These are phyloP conservation scores for Wickerhamiella kurtzmanii DNA, from an alignment of 805 yeast genomes.

Conservation along the genomic window DNA sequence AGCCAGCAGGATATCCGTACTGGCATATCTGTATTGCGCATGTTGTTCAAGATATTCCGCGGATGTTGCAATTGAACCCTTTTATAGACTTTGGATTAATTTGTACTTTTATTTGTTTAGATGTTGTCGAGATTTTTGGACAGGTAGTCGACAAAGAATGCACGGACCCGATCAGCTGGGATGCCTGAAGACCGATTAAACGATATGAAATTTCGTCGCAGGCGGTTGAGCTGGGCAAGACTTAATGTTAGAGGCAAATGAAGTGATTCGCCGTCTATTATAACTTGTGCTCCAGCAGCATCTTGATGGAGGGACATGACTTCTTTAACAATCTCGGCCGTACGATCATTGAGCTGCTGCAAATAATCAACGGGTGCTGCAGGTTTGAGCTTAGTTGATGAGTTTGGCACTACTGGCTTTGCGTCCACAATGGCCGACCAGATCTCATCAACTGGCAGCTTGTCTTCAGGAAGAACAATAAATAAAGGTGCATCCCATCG, in stretches of 20 bases:
- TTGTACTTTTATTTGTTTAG: neutral
- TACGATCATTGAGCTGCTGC: conserved; percentile 60
- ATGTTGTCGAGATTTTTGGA: conserved; percentile 40
- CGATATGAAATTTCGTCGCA: conserved; percentile 69
- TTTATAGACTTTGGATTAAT: neutral
- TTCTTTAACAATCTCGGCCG: conserved; percentile 50
- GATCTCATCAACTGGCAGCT: conserved; percentile 50
- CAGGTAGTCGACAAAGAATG: conserved; percentile 66
- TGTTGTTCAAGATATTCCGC: conserved; percentile 13
- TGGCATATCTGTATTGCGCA: conserved; percentile 14
- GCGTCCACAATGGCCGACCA: conserved; percentile 33
- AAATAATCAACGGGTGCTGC: conserved; percentile 64
- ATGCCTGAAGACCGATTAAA: conserved; percentile 68
- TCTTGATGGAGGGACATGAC: conserved; percentile 51
- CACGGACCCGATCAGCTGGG: conserved; percentile 52
- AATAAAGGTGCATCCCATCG: conserved; percentile 94
- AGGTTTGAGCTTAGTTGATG: conserved; percentile 71
- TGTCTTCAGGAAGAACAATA: conserved; percentile 42
- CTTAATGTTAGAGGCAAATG: conserved; percentile 56
- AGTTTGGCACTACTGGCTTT: conserved; percentile 60
- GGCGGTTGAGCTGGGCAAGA: conserved; percentile 67
- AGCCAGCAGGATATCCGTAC: conserved; percentile 7
- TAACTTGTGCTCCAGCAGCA: conserved; percentile 25
- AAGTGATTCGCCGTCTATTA: conserved; percentile 32
- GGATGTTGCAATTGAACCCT: conserved; percentile 7